phyloP scores from a whole-genome alignment of 116 monocot species.

The Posidonia oceanica region DNA sequence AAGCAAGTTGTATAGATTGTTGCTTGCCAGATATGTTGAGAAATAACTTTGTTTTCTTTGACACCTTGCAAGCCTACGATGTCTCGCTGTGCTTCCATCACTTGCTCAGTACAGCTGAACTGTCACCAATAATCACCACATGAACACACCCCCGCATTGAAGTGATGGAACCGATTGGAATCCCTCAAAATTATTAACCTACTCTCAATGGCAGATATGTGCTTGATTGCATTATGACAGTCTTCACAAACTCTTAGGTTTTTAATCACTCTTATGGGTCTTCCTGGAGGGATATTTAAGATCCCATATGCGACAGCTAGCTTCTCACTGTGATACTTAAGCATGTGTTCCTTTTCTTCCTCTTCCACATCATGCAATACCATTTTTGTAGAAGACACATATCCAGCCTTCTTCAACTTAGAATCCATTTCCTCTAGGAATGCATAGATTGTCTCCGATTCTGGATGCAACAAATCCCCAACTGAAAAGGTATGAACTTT shows the following conservation, averaged over 20 bases:
- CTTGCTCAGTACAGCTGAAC: neutral
- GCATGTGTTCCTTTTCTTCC: constrained; percentile 81
- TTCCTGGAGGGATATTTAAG: constrained; percentile 42
- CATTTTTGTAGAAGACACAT: constrained; percentile 49
- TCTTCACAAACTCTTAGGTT: constrained; percentile 72
- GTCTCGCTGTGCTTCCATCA: neutral
- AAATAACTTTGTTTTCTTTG: no score
- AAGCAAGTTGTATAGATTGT: no score
- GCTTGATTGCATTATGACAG: constrained; percentile 68
- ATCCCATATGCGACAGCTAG: constrained; percentile 73
- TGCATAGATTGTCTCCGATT: constrained; percentile 45
- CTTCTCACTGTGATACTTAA: constrained; percentile 81
- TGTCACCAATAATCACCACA: constrained; percentile 41
- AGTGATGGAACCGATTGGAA: constrained; percentile 87
- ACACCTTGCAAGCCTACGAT: neutral
- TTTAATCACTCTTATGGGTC: constrained; percentile 75
- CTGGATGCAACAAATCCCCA: constrained; percentile 63
- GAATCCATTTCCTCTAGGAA: constrained; percentile 51
- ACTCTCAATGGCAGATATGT: constrained; percentile 46
- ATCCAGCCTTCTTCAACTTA: constrained; percentile 63
- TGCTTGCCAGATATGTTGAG: no score
- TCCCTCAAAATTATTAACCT: constrained; percentile 74
- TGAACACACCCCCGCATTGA: constrained; percentile 60
- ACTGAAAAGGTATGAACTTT: constrained; percentile 67
- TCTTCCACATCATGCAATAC: constrained; percentile 90